Evolutionary conservation across 2,329 filamentous ascomycete genomes (phyloP).

Genomic region (Tolypocladium tundrense): DNA sequence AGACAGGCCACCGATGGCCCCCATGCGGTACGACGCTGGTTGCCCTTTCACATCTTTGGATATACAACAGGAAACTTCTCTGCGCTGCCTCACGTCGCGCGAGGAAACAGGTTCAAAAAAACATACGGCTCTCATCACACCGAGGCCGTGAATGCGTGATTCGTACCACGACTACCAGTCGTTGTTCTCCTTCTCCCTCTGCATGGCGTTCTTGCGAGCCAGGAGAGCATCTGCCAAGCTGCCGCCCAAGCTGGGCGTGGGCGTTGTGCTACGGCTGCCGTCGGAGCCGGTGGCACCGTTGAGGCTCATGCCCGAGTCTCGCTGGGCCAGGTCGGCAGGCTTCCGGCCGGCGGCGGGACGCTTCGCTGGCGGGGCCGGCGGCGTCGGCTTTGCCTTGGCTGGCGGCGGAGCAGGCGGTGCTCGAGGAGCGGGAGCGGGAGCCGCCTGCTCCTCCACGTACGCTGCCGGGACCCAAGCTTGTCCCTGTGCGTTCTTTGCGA

Average conservation of each 20-base stretch:
- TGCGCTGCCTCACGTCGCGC: neutral
- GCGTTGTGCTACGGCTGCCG: constrained; percentile 59
- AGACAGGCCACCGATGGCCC: neutral
- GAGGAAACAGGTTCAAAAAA: neutral
- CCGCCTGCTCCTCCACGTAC: constrained; percentile 78
- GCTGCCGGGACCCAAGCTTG: constrained; percentile 92
- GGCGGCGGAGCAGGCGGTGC: constrained; percentile 56
- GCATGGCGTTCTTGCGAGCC: constrained; percentile 67
- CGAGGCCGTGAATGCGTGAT: neutral
- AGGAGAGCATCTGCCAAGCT: constrained; percentile 71
- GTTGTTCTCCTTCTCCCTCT: constrained; percentile 57
- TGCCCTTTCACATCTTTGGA: neutral
- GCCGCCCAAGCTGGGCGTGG: constrained; percentile 60
- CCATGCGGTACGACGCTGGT: neutral
- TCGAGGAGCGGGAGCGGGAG: constrained; percentile 48
- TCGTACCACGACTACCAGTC: constrained; percentile 44
- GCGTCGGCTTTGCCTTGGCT: constrained; percentile 52
- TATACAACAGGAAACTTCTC: neutral
- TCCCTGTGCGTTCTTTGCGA: constrained; percentile 62
- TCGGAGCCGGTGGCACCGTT: constrained; percentile 45
- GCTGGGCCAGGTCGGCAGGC: constrained; percentile 55
- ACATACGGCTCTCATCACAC: neutral
- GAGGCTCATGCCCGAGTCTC: constrained; percentile 61
- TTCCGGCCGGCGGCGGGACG: constrained; percentile 65
- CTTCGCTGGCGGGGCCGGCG: constrained; percentile 71